Conservation (phyloP, 2,329 filamentous ascomycete species). For the Fusarium napiforme region DNA sequence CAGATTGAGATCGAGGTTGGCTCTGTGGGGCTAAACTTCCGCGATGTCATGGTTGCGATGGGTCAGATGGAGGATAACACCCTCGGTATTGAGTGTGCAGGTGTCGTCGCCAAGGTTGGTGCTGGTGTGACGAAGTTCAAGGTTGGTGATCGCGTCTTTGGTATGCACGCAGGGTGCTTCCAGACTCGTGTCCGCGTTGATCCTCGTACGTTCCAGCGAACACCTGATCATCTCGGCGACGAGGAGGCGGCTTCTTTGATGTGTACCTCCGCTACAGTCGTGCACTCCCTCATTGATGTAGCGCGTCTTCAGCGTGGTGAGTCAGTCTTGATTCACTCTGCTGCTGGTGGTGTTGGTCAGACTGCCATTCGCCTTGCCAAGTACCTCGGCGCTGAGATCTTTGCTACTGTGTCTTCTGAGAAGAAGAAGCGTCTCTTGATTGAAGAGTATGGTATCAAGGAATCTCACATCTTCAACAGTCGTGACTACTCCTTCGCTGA, state of each 20-base stretch:
- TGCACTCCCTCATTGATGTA: background rate
- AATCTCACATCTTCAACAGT: background rate
- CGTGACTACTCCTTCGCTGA: background rate
- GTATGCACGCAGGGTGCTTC: background rate
- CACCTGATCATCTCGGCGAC: background rate
- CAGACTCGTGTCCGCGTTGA: background rate
- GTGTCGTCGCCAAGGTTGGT: background rate
- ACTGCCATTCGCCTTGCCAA: background rate
- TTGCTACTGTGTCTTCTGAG: background rate
- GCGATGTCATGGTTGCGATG: background rate
- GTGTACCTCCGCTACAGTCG: background rate
- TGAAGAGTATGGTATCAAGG: background rate
- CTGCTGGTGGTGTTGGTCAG: background rate
- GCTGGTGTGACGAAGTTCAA: background rate
- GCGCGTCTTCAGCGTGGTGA: background rate
- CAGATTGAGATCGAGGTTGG: background rate
- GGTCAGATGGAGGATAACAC: background rate
- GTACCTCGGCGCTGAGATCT: background rate
- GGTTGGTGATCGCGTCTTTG: background rate
- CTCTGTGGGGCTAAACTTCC: background rate
- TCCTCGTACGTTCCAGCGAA: background rate
- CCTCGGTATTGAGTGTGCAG: background rate
- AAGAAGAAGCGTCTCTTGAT: background rate
- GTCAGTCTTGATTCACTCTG: background rate
- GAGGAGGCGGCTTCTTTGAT: background rate